Evolutionary conservation across 805 yeast species (phyloP).

Genomic region (Saccharomycopsis vini): DNA sequence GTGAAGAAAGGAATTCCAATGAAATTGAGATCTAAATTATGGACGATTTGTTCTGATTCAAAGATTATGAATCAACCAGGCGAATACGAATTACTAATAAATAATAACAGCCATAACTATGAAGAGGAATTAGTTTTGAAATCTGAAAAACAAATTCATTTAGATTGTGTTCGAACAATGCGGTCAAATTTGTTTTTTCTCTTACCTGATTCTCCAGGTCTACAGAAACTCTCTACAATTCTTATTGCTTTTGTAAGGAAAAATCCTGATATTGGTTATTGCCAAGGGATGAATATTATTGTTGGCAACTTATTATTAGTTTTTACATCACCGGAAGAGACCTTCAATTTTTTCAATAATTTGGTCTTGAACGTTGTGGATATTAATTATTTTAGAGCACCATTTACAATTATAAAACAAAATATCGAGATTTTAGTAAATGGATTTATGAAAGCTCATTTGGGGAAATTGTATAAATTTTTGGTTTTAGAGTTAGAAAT

Average conservation of each 20-base stretch:
- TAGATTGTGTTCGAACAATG: conserved; percentile 48
- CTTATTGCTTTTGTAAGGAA: conserved; percentile 41
- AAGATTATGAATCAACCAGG: conserved; percentile 36
- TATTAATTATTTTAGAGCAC: conserved; percentile 30
- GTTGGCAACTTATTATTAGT: conserved; percentile 42
- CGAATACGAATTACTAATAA: conserved; percentile 31
- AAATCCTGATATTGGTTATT: conserved; percentile 42
- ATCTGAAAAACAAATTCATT: conserved; percentile 38
- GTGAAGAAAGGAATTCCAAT: conserved; percentile 41
- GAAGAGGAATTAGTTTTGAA: background rate
- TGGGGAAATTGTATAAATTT: conserved; percentile 35
- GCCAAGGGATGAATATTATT: conserved; percentile 57
- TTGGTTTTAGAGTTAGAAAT: conserved; percentile 28
- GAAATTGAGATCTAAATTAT: conserved; percentile 36
- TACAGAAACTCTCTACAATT: conserved; percentile 36
- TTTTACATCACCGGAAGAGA: conserved; percentile 38
- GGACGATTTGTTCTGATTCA: conserved; percentile 50
- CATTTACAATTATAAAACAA: conserved; percentile 29
- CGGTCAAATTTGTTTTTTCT: conserved; percentile 46
- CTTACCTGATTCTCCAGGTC: conserved; percentile 45
- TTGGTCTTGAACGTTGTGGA: conserved; percentile 43
- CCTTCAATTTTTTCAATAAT: conserved; percentile 45
- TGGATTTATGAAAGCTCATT: conserved; percentile 26
- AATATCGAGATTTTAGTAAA: conserved; percentile 33
- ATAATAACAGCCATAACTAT: conserved; percentile 4